These are phyloP conservation scores for Exutisphaerella laricina DNA, from an alignment of 2,329 filamentous ascomycete genomes.

Conservation along the genomic window DNA sequence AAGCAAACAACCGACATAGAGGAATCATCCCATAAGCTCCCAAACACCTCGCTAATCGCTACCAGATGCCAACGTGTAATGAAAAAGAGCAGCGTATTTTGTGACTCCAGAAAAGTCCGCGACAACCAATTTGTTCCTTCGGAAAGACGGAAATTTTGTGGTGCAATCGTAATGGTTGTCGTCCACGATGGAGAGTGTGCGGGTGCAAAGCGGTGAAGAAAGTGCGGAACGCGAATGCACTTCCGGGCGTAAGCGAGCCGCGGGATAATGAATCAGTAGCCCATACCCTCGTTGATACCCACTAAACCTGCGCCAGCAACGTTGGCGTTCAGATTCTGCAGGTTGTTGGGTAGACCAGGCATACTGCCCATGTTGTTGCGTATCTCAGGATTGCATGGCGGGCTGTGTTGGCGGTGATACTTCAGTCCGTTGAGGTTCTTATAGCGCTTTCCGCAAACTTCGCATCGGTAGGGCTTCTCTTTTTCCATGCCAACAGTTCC, in stretches of 20 bases:
- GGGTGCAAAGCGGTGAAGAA: slow-evolving; percentile 18
- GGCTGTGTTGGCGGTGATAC: slow-evolving; percentile 71
- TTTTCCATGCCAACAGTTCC: slow-evolving; percentile 99
- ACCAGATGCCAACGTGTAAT: slow-evolving; percentile 15
- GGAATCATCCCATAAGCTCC: slow-evolving; percentile 28
- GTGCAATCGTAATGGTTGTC: slow-evolving; percentile 1
- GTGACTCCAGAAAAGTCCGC: not conserved
- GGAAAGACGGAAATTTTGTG: not conserved
- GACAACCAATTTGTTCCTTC: not conserved
- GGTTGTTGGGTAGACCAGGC: slow-evolving; percentile 33
- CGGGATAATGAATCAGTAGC: slow-evolving; percentile 24
- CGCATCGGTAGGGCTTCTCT: slow-evolving; percentile 97
- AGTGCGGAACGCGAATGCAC: slow-evolving; percentile 16
- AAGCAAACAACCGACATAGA: slow-evolving; percentile 15
- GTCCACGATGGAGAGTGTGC: slow-evolving; percentile 2
- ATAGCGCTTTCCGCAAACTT: slow-evolving; percentile 95
- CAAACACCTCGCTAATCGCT: slow-evolving; percentile 29
- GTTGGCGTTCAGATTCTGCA: slow-evolving; percentile 44
- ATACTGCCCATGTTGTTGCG: slow-evolving; percentile 40
- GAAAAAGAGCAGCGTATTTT: slow-evolving; percentile 4
- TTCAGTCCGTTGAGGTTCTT: slow-evolving; percentile 99
- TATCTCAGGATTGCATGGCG: slow-evolving; percentile 82
- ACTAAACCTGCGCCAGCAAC: slow-evolving; percentile 51
- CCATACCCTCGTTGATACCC: slow-evolving; percentile 39
- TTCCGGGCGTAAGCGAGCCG: slow-evolving; percentile 12